phyloP scores from a whole-genome alignment of 306 rosid species.

The Ochetophila trinervis region DNA sequence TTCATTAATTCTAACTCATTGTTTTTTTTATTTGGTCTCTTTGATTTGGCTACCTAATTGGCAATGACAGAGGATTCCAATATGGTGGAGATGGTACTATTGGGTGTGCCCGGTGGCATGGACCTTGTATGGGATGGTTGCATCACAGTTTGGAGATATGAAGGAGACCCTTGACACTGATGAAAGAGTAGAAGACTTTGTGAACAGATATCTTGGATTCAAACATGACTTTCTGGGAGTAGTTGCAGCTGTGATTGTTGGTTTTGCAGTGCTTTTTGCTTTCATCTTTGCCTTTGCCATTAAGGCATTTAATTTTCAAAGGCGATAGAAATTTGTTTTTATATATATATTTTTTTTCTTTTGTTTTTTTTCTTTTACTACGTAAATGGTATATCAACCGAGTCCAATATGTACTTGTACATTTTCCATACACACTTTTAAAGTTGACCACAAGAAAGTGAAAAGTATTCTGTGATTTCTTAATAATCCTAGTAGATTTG shows the following conservation, averaged over 20 bases:
- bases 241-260: not conserved
- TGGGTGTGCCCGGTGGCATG: slow-evolving; percentile 68
- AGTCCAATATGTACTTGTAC: no score
- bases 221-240: slow-evolving; percentile 6
- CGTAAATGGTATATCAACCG: no score
- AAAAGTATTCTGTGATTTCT: no score
- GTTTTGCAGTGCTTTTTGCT: not conserved
- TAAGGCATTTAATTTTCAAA: slow-evolving; percentile 16
- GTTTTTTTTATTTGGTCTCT: no score
- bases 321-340: not conserved
- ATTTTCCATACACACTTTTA: no score
- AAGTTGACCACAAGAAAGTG: no score
- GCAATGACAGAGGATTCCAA: slow-evolving; percentile 50
- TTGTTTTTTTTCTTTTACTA: no score
- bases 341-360: not conserved
- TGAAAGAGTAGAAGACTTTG: not conserved
- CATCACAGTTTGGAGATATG: slow-evolving; percentile 49
- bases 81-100: slow-evolving; percentile 84
- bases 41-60: not conserved
- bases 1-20: not conserved
- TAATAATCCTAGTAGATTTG: no score
- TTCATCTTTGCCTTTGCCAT: slow-evolving; percentile 13
- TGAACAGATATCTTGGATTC: not conserved
- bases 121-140: slow-evolving; percentile 60
- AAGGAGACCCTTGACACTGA: not conserved